These are phyloP conservation scores for Cnidoscolus chayamansa DNA, from an alignment of 441 rosid species.

Conservation along the genomic window DNA sequence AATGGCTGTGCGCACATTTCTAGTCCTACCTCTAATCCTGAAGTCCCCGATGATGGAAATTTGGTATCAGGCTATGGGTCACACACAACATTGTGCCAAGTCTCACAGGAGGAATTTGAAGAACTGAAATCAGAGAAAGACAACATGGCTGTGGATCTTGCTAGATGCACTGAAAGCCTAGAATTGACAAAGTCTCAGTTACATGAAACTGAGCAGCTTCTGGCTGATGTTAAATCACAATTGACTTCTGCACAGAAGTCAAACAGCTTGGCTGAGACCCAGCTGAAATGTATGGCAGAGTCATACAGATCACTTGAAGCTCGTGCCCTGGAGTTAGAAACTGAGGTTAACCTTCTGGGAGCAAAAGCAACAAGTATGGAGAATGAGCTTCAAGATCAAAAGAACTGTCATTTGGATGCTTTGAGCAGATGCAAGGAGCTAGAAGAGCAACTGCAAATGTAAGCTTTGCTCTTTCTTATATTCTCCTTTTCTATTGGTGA, in stretches of 20 bases:
- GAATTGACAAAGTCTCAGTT: slow-evolving; percentile 65
- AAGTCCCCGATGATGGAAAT: slow-evolving; percentile 74
- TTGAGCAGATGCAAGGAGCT: slow-evolving; percentile 66
- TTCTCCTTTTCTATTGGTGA: not conserved
- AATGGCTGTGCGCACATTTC: slow-evolving; percentile 53
- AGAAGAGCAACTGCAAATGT: slow-evolving; percentile 75
- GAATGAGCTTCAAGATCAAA: slow-evolving; percentile 67
- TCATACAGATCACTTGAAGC: slow-evolving; percentile 84
- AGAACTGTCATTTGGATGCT: slow-evolving; percentile 49
- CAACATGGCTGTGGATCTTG: slow-evolving; percentile 52
- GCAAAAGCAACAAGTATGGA: slow-evolving; percentile 48
- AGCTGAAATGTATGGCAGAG: slow-evolving; percentile 93
- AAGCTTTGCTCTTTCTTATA: slow-evolving; percentile 12
- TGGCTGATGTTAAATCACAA: slow-evolving; percentile 63
- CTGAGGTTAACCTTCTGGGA: slow-evolving; percentile 60
- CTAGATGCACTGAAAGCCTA: slow-evolving; percentile 55
- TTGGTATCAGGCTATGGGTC: slow-evolving; percentile 46
- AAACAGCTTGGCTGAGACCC: slow-evolving; percentile 80
- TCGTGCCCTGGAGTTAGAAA: slow-evolving; percentile 63
- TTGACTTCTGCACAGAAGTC: slow-evolving; percentile 58
- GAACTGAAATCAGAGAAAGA: slow-evolving; percentile 68
- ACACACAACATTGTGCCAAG: slow-evolving; percentile 37
- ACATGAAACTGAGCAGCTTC: slow-evolving; percentile 74
- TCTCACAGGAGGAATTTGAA: slow-evolving; percentile 54
- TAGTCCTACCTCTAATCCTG: slow-evolving; percentile 56